Evolutionary conservation across 169 alveolate genomes (phyloP), one percentile per base, ranked within the genome.

Genomic region (Plasmodium cynomolgi): DNA sequence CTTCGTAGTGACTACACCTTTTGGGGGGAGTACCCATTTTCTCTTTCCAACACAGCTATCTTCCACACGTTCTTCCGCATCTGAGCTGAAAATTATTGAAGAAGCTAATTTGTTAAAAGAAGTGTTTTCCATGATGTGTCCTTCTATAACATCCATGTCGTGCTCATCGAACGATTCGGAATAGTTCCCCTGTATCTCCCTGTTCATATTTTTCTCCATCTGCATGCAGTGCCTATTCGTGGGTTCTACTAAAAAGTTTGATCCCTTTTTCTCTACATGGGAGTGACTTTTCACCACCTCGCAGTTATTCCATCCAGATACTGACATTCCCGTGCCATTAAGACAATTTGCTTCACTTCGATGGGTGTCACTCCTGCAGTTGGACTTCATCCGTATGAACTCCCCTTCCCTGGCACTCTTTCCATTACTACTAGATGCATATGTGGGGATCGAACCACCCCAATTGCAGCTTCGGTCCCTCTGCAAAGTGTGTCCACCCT

Each of bases 71-170:
- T 88, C 75, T 29, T 11, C 23, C 56, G 6, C 75, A 50, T 56
- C 75, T 20, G 83, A 58, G 72, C 83, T 80, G 9, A 85, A 23
- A 15, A 41, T 29, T 31, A 20, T 31, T n/a, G n/a, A n/a, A 6
- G 72, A 80, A 23, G 17, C 39, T 26, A 88, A 88, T n/a, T 88
- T 88, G 7, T 80, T 71, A 29, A 88, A 79, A 39, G 81, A 62
- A 47, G 50, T 33, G 34, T 88, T 34, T 39, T 58, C 39, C 39
- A 79, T 79, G 47, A 23, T 79, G 50, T 79, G 41, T 11, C 34
- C 75, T 50, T 62, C 75, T 17, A 54, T 81, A 71, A 62, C 73
- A 77, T 33, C 9, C 44, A 26, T 20, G 50, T 88, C 84, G 7
- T 77, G 68, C n/a, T 79, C 62, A 88, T 58, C 83, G 23, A 6